Evolutionary conservation across 116 monocot species (phyloP).

Genomic region (Papilionanthe hybrid): DNA sequence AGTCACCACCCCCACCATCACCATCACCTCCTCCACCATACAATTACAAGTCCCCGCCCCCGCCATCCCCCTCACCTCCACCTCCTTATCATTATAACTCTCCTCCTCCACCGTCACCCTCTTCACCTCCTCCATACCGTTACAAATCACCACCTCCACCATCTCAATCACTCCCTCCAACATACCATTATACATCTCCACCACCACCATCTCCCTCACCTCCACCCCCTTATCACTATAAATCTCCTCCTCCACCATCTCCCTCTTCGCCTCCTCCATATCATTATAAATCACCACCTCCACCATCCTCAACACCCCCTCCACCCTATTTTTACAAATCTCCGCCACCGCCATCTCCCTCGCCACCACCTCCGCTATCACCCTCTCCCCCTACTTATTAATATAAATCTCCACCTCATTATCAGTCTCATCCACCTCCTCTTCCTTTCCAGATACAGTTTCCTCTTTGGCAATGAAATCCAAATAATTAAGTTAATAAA

Average conservation of each 20-base stretch:
- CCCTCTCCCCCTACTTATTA: conserved; percentile 1
- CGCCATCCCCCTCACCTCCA: background rate
- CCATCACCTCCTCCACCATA: background rate
- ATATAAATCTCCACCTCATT: conserved; percentile 9
- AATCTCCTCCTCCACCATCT: background rate
- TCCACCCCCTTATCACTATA: background rate
- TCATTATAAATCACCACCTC: background rate
- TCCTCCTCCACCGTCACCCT: background rate
- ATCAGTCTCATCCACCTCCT: background rate
- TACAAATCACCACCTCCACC: background rate
- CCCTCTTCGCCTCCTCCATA: background rate
- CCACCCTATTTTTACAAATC: background rate
- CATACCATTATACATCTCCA: background rate
- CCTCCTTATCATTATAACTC: background rate
- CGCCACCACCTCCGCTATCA: background rate
- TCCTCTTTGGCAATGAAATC: background rate
- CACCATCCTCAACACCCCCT: background rate
- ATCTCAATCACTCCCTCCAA: background rate
- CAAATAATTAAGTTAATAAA: background rate
- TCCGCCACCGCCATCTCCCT: background rate
- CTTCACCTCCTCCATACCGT: background rate
- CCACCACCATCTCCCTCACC: background rate
- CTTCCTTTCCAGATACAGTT: background rate
- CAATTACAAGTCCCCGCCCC: background rate
- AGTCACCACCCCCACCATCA: background rate